Base-by-base conservation (phyloP, 129 eudicot genomes). In the Saposhnikovia divaricata region DNA sequence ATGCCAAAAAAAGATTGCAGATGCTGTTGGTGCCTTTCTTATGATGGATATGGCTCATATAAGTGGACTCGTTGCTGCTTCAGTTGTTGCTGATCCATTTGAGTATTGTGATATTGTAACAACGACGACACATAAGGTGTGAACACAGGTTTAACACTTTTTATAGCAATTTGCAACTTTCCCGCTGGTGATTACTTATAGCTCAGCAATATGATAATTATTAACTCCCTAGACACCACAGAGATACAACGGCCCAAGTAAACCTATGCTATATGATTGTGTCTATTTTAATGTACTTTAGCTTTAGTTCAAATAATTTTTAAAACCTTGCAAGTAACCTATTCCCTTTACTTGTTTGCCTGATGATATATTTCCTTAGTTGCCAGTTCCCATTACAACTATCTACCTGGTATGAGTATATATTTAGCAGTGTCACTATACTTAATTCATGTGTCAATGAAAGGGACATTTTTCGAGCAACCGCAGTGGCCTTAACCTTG, bases 21-120 rank as follows among this genome's bases (percentile, higher is more conserved):
- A 92, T 84, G 70, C 87, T 82, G 98, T 87, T 85, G 98, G 98
- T 55, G 97, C 98, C 85, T 95, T 95, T 83, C 91, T 95, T 55
- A 95, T 95, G 97, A 92, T 92, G 96, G 98, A 95, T 83, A 95
- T 95, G 98, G 98, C 98, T 75, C 98, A 95, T 83, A 95, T 95
- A 75, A 95, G 98, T 81, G 97, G 98, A 25, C 98, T 95, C 72
- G 98, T 95, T 83, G 93, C 97, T 82, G 97, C 96, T 77, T 87
- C 96, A 57, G 98, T 95, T 38, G 91, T 92, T 82, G 96, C 90
- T 76, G 83, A 92, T 87, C 98, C 98, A 42, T 92, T 95, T 81
- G 97, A 95, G 81, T 95, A 90, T 80, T 92, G 97, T 83, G 98
- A 95, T 87, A 89, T 94, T 81, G 98, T 95, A 61, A 95, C 97